Evolutionary conservation across 495 filamentous ascomycete genomes (phyloP).

Genomic region (Usnea hakonensis): DNA sequence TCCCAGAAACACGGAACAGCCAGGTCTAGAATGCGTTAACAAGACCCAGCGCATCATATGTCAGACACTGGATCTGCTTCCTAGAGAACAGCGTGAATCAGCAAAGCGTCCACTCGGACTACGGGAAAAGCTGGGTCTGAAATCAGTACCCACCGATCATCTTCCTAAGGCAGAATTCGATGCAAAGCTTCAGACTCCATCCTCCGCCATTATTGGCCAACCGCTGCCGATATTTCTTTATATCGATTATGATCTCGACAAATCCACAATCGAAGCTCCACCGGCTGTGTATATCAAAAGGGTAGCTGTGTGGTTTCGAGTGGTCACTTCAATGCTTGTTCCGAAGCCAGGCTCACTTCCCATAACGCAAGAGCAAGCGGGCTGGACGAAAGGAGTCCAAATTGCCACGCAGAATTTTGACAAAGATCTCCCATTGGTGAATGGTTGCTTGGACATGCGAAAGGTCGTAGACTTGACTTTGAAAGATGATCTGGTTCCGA

Average conservation of each 20-base stretch:
- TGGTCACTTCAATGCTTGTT: not conserved
- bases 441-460: not conserved
- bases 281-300: not conserved
- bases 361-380: not conserved
- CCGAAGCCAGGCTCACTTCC: not conserved
- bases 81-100: not conserved
- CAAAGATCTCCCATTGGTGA: not conserved
- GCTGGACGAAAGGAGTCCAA: not conserved
- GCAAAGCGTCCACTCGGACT: not conserved
- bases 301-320: not conserved
- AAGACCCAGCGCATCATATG: not conserved
- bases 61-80: not conserved
- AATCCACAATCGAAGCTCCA: not conserved
- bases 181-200: not conserved
- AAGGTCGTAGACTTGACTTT: constrained; percentile 1
- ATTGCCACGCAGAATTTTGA: not conserved
- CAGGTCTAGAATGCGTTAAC: not conserved
- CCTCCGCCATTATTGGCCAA: not conserved
- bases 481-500: not conserved
- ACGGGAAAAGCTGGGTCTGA: not conserved
- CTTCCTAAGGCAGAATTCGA: not conserved
- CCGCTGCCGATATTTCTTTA: not conserved
- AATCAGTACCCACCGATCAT: not conserved
- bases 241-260: not conserved
- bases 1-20: not conserved